phyloP scores from a whole-genome alignment of 1,139 yeast genomes.

The Pichia sp. region DNA sequence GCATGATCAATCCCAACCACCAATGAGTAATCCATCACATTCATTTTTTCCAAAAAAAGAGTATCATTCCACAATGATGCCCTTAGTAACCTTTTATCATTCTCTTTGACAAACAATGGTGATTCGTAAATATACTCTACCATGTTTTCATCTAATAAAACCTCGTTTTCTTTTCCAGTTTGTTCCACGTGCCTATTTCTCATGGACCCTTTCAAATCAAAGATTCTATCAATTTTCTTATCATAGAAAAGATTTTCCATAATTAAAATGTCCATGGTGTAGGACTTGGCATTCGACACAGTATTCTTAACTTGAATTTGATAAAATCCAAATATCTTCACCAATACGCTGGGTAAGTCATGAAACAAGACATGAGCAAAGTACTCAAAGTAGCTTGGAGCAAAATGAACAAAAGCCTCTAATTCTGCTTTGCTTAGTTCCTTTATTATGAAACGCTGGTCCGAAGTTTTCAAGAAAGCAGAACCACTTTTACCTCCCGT shows the following conservation, averaged over 20 bases:
- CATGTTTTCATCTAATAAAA: constrained; percentile 93
- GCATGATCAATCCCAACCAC: constrained; percentile 86
- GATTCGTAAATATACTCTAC: constrained; percentile 95
- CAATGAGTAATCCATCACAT: constrained; percentile 96
- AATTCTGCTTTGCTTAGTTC: constrained; percentile 84
- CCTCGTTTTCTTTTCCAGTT: constrained; percentile 94
- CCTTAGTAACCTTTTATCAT: constrained; percentile 76
- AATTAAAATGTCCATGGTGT: constrained; percentile 85
- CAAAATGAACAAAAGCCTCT: constrained; percentile 91
- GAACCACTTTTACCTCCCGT: constrained; percentile 97
- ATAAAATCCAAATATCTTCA: constrained; percentile 92
- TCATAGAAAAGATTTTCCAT: constrained; percentile 95
- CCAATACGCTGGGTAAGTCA: constrained; percentile 88
- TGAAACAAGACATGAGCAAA: constrained; percentile 94
- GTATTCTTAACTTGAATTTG: constrained; percentile 85
- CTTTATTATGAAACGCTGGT: constrained; percentile 84
- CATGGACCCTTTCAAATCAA: constrained; percentile 97
- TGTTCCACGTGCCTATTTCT: constrained; percentile 94
- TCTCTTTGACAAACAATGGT: constrained; percentile 90
- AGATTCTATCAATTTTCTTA: constrained; percentile 76
- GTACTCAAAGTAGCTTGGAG: constrained; percentile 94
- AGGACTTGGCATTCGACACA: constrained; percentile 59
- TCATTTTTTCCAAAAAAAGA: constrained; percentile 89
- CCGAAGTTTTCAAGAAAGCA: constrained; percentile 85
- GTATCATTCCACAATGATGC: constrained; percentile 96